Evolutionary conservation across 345 rosid species (phyloP), one percentile per base, ranked within the genome.

Genomic region (Gossypium rotundifolium): DNA sequence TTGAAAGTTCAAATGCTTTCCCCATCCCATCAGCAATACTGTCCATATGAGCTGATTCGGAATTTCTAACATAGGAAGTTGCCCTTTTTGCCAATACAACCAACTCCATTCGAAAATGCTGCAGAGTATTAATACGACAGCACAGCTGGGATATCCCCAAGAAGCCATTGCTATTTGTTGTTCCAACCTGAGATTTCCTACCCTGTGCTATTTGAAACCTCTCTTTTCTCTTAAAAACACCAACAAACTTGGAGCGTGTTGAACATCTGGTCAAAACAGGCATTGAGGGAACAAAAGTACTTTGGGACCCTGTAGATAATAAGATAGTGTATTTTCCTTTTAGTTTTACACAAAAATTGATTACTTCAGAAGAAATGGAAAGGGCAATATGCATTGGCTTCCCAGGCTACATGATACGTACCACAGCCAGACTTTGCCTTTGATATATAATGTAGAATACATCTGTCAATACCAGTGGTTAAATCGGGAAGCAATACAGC

Each of bases 361-460:
- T 6, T 38, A 40, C 13, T 59, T 51, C n/a, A 1, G 48, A 53
- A 69, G 2, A 52, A 64, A 1, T 17, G 59, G 65, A 8, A 54
- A 52, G 55, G 40, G 40, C 40, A 33, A 33, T 33, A 33, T 33
- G 40, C 40, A 33, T 33, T 33, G 40, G 4, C 62, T 49, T 64
- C 52, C 60, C 68, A 72, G 60, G 75, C 13, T 55, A 51, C 33
- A 23, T 42, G 65, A 57, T 11, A 63, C 84, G 2, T 89, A 95
- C 99, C 99, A 69, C 98, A 93, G n/a, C 97, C 96, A 60, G 97
- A 87, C 85, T 90, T 95, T 44, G 91, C 89, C 81, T 88, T 91
- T 51, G 82, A 72, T 79, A 91, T 82, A 77, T 93, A 95, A 42
- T 88, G 89, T 74, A 89, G 94, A 83, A 93, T 84, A 75, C 93